Conservation (phyloP, 345 rosid species). For the Schrenkiella parvula region DNA sequence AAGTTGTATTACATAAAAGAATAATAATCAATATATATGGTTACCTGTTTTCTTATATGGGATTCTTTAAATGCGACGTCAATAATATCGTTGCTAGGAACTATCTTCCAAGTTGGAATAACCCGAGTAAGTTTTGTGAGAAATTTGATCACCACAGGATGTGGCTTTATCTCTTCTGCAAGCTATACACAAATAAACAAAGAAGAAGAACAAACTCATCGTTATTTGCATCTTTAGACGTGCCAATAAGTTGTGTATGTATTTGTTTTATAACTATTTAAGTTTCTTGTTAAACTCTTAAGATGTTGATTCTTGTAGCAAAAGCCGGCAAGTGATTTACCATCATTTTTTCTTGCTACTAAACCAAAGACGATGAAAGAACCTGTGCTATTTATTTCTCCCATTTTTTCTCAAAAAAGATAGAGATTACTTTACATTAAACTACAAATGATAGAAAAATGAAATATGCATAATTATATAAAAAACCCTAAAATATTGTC, state of each 20-base stretch:
- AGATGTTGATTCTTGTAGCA: background rate
- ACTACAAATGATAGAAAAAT: no score
- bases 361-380: background rate
- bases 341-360: background rate
- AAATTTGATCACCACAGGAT: constrained; percentile 35
- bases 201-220: background rate
- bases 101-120: constrained; percentile 67
- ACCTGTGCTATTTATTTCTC: no score
- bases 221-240: background rate
- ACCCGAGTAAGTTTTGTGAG: constrained; percentile 41
- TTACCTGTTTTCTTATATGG: constrained; percentile 50
- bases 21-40: background rate
- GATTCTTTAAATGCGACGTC: constrained; percentile 66
- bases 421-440: no score
- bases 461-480: background rate
- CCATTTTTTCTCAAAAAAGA: no score
- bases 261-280: background rate
- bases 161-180: constrained; percentile 63
- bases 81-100: constrained; percentile 50
- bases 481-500: background rate
- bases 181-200: constrained; percentile 30
- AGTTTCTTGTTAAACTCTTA: background rate
- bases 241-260: background rate
- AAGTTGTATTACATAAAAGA: background rate
- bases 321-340: background rate